Evolutionary conservation across 352 stramenopile species (phyloP).

Genomic region (Vaucheria bursata): DNA sequence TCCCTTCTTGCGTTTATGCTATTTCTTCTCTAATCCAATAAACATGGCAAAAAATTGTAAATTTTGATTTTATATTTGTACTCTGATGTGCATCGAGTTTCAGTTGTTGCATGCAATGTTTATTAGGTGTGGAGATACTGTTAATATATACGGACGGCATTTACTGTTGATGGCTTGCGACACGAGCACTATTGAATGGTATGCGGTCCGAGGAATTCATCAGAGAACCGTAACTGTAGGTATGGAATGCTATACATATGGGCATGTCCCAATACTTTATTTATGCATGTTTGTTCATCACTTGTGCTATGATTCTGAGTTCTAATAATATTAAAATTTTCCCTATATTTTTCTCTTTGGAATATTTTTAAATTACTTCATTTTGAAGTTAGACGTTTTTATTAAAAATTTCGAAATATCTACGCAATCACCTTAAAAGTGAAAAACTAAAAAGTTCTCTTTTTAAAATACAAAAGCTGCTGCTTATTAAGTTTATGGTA

Average conservation of each 20-base stretch:
- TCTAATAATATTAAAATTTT: neutral
- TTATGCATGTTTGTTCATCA: neutral
- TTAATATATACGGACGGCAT: slow-evolving; percentile 69
- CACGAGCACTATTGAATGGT: slow-evolving; percentile 76
- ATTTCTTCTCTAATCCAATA: no score
- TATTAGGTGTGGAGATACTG: slow-evolving; percentile 60
- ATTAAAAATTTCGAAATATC: no score
- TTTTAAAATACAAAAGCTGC: no score
- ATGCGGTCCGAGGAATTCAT: slow-evolving; percentile 66
- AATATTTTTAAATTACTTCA: no score
- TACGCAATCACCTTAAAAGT: no score
- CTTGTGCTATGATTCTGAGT: neutral
- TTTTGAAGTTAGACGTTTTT: no score
- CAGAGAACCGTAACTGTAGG: slow-evolving; percentile 53
- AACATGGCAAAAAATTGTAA: no score
- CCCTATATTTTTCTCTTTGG: no score
- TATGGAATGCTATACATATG: neutral
- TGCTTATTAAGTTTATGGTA: no score
- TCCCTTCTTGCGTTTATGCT: no score
- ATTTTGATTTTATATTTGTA: neutral
- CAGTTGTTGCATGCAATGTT: neutral
- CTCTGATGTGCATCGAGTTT: neutral
- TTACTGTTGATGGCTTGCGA: slow-evolving; percentile 81
- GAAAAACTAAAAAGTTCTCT: no score
- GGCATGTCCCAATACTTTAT: neutral